These are phyloP conservation scores for Gigaspora rosea DNA, from an alignment of 192 early-diverging fungal species.

Conservation along the genomic window DNA sequence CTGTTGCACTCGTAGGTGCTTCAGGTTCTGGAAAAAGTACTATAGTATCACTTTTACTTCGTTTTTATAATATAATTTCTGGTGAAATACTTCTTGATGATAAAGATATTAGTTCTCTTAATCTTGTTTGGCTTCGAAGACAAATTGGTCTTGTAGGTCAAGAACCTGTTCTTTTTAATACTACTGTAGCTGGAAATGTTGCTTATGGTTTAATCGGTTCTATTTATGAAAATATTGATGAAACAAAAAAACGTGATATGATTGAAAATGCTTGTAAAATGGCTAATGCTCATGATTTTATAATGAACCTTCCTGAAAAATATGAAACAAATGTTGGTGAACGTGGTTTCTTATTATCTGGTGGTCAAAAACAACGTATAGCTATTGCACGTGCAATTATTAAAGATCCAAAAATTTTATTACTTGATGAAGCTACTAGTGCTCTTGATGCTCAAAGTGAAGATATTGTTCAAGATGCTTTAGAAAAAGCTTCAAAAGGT, in stretches of 20 bases:
- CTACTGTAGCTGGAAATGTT: slow-evolving; percentile 47
- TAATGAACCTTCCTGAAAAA: slow-evolving; percentile 68
- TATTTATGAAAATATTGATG: neutral
- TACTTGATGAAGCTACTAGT: slow-evolving; percentile 89
- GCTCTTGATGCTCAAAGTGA: slow-evolving; percentile 84
- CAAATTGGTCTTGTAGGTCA: slow-evolving; percentile 76
- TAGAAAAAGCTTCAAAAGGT: slow-evolving; percentile 67
- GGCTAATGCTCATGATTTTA: slow-evolving; percentile 80
- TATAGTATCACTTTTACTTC: slow-evolving; percentile 43
- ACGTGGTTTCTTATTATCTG: slow-evolving; percentile 75
- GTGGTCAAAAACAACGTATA: slow-evolving; percentile 46
- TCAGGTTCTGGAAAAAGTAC: slow-evolving; percentile 80
- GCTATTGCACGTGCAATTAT: slow-evolving; percentile 93
- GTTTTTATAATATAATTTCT: slow-evolving; percentile 43
- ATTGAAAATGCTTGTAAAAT: slow-evolving; percentile 63
- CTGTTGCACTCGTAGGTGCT: slow-evolving; percentile 81
- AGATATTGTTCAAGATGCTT: slow-evolving; percentile 73
- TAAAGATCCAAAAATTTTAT: slow-evolving; percentile 83
- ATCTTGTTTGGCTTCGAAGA: slow-evolving; percentile 61
- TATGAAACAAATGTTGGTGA: slow-evolving; percentile 93
- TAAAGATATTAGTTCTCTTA: slow-evolving; percentile 19
- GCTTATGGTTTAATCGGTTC: slow-evolving; percentile 28
- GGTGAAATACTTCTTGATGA: slow-evolving; percentile 41
- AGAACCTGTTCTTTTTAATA: slow-evolving; percentile 63
- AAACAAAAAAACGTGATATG: slow-evolving; percentile 17